Evolutionary conservation across 208 protist species (phyloP).

Genomic region (Entamoeba moshkovskii): DNA sequence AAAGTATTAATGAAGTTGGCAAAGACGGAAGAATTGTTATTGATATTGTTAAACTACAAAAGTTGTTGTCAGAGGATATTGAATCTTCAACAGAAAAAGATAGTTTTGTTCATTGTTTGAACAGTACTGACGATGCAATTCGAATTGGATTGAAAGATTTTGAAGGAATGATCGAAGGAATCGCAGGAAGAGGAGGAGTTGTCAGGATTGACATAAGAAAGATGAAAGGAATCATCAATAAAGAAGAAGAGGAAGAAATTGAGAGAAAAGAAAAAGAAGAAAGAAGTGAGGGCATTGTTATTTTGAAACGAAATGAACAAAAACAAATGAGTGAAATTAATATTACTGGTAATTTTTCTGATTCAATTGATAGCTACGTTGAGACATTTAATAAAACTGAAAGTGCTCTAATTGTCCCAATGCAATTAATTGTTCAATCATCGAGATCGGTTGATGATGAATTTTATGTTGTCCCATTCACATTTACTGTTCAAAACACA

Average conservation of each 20-base stretch:
- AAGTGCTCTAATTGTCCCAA: neutral
- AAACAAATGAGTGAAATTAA: neutral
- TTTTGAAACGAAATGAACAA: neutral
- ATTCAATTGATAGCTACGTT: neutral
- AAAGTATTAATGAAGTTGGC: neutral
- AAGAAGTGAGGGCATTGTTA: neutral
- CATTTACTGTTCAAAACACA: neutral
- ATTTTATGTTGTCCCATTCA: neutral
- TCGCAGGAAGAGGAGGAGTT: neutral
- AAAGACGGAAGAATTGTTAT: neutral
- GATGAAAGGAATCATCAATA: neutral
- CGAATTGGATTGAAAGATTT: neutral
- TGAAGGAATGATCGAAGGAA: neutral
- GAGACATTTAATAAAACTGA: neutral
- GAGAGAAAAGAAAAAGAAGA: neutral
- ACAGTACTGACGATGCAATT: neutral
- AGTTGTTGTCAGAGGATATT: neutral
- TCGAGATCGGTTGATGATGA: neutral
- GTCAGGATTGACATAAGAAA: neutral
- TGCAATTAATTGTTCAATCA: neutral
- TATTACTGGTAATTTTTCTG: neutral
- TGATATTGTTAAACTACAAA: neutral
- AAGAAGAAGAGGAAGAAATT: neutral
- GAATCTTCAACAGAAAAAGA: neutral
- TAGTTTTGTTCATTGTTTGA: neutral